Conservation (phyloP, 2,329 filamentous ascomycete species). For the Aspergillus glaucus region DNA sequence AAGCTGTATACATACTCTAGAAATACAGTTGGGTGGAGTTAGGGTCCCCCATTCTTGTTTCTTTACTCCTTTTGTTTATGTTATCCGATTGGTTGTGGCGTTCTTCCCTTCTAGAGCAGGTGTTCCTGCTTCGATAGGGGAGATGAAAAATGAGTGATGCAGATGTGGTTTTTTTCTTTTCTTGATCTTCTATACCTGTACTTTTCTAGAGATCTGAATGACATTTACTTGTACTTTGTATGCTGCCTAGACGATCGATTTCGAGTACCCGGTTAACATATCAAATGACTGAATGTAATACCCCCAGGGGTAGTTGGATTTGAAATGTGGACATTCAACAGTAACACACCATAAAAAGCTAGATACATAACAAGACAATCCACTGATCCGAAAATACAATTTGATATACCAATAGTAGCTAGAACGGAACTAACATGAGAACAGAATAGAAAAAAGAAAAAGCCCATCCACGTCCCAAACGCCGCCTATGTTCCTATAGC, state of each 20-base stretch:
- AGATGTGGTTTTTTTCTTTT: constrained; percentile 16
- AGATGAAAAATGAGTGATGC: constrained; percentile 13
- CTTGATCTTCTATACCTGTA: constrained; percentile 12
- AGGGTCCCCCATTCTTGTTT: not conserved
- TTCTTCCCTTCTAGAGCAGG: too few species aligned
- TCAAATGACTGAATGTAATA: not conserved
- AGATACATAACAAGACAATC: constrained; percentile 26
- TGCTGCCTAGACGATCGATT: not conserved
- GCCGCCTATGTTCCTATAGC: constrained; percentile 10
- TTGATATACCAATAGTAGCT: not conserved
- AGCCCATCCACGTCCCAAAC: constrained; percentile 9
- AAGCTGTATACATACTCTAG: constrained; percentile 37
- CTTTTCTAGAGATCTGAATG: constrained; percentile 16
- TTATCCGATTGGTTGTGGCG: too few species aligned
- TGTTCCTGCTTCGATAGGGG: too few species aligned
- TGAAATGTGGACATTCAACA: not conserved
- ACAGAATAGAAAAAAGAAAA: constrained; percentile 3
- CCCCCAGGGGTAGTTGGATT: not conserved
- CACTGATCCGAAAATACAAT: constrained; percentile 10
- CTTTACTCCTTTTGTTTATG: constrained; percentile 2
- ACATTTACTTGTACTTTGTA: constrained; percentile 18
- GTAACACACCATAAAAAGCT: constrained; percentile 3
- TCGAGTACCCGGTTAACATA: too few species aligned
- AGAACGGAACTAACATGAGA: not conserved
- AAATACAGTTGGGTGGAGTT: constrained; percentile 25